Base-by-base conservation (phyloP, 2,329 filamentous ascomycete species). In the Macroventuria anomochaeta region DNA sequence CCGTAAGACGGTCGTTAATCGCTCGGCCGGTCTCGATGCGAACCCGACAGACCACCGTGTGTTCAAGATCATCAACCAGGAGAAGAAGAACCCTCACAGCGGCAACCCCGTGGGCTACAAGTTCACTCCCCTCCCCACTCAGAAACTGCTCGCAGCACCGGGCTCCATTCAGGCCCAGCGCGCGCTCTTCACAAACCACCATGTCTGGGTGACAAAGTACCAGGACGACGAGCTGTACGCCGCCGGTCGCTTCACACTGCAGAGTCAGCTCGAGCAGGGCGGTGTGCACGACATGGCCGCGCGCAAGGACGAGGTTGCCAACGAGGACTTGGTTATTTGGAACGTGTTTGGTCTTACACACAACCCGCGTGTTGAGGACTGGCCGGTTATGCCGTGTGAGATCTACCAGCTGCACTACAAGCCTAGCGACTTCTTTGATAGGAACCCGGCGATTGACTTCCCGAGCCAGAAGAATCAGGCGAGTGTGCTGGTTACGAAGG, bases 201-300 rank as follows among this genome's bases (percentile, higher is more conserved):
- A 81, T 20, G 75, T 84, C 25, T 84, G 81, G 80, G 80, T 83
- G 0, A 83, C 81, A 2, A 79, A 78, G 59, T 81, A 83, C 63
- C 70, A 70, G 8, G 81, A 84, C 36, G 73, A 79, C 53, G 81
- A 84, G 64, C 65, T 81, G 18, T 83, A 76, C 56, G 79, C 81
- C 0, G 80, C 73, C 0, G 80, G 81, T 1, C 61, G 74, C 20
- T 81, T 76, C 51, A 82, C 80, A 3, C 62, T 80, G 46, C 80
- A 81, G 59, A 75, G 72, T 26, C 73, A 75, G 23, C 21, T 59
- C 0, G 80, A 81, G 53, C 61, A 71, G 2, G 79, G 74, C 29
- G 79, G 79, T 8, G 74, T 81, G 1, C 70, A 69, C 2, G 78
- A 80, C 50, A 78, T 76, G 48, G 75, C 73, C 1, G 73, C 72